Evolutionary conservation across 331 rosid genomes (phyloP), one percentile per base, ranked within the genome.

Genomic region (Malus hybrid): DNA sequence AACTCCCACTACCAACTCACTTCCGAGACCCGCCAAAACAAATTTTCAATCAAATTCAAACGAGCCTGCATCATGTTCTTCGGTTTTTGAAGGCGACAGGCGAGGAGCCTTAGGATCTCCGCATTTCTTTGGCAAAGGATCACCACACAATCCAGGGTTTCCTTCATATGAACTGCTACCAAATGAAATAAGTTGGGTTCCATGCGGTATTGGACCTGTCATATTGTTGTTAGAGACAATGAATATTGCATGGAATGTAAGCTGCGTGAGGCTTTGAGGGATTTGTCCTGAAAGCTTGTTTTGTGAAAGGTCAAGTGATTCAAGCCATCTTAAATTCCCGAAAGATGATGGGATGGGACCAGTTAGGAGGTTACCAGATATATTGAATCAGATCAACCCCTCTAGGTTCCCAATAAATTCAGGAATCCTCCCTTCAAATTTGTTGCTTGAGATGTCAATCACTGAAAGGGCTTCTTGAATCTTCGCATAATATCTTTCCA

Each of bases 1-100:
- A 14, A 36, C 31, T 60, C 74, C 80, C 18, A 59, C 32, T 3
- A 76, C 66, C 52, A 67, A 28, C 19, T 54, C 80, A 69, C 81
- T 12, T 5, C 55, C 76, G 5, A 46, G 71, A 1, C 81, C 81
- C 0, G 73, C 42, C 65, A 29, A 15, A 15, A 62, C 76, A 32
- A 70, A 55, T 24, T 20, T 70, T 66, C 76, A 77, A 48, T 59
- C 76, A 16, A 77, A 33, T 7, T 48, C 39, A 46, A 77, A 44
- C 12, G 10, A 12, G 50, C 50, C 6, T 44, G 50, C 1, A 44
- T 44, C 15, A 44, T 44, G 6, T 54, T 19, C 60, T 15, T 1
- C 6, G 1, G 24, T 13, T 10, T 1, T 44, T 44, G 64, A 59
- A 33, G 78, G 15, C 16, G 13, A 34, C 34, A 3, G 67, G 3